Evolutionary conservation across 139 green algal genomes (phyloP), one percentile per base, ranked within the genome.

Genomic region (Chlorella ohadii): DNA sequence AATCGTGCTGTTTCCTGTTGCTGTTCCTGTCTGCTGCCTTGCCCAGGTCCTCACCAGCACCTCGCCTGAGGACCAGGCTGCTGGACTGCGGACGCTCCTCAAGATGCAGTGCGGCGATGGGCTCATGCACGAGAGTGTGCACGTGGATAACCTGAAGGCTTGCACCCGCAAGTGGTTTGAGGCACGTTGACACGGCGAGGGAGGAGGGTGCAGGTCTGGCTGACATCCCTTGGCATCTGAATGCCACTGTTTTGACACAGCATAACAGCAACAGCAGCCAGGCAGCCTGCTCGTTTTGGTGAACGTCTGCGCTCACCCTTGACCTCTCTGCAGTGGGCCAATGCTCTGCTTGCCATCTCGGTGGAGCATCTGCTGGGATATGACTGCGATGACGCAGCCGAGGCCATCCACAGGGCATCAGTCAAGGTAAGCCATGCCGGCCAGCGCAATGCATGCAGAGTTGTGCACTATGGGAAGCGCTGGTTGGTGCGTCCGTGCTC

Each of bases 91-190:
- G 34, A 75, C 80, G 41, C 55, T 92, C 57, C 81, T 92, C 15
- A 59, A 75, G 47, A 72, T 84, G 79, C 86, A 93, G 77, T 90
- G 88, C 78, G 81, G 84, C 68, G 90, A 90, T 28, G 88, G 88
- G 9, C 85, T 92, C 44, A 92, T 92, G 89, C 89, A 93, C 66
- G 89, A 93, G 78, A 88, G 63, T 68, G 70, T 77, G 13, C n/a
- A 31, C 31, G 70, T 77, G 7, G 56, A 59, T 12, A n/a, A 84
- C 31, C 74, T 55, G 22, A 65, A 28, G 4, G 13, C 39, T n/a
- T 89, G 85, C 61, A 88, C 85, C 7, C 82, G 85, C 25, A 39
- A 63, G 31, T 78, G 65, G 41, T 92, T 92, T 79, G 87, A 59
- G 51, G 51, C 22, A 13, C 15, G 51, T 22, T 22, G 51, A 20